A percentile compares a stretch with the other conserved stretches of the same genome.
These are phyloP conservation scores for Colletotrichum gloeosporioides DNA, from an alignment of 2,329 filamentous ascomycete genomes.

Conservation along the genomic window DNA sequence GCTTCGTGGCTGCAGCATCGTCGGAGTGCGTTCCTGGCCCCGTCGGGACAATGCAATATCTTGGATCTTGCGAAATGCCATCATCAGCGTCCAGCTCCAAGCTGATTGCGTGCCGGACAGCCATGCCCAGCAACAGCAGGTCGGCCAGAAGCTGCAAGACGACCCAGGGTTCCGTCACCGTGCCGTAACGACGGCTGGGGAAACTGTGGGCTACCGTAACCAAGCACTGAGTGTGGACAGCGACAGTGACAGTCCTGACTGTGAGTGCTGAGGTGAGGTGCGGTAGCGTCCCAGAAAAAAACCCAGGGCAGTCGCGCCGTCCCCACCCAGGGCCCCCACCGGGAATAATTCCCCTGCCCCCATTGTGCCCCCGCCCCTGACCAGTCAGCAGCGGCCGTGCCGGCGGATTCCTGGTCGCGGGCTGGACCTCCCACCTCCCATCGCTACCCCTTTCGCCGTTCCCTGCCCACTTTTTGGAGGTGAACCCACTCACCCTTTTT, in stretches of 20 bases:
- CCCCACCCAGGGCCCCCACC: not conserved
- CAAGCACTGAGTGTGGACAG: not conserved
- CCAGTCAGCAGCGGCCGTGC: not conserved
- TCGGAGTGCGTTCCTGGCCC: not conserved
- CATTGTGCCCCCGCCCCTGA: not conserved
- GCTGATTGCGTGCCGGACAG: not conserved
- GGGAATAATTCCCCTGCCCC: not conserved
- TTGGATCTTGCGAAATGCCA: not conserved
- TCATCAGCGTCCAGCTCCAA: not conserved
- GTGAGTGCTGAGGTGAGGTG: not conserved
- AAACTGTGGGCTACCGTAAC: not conserved
- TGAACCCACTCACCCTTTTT: not conserved
- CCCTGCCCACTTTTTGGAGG: not conserved
- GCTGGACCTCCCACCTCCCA: slow-evolving; percentile 6
- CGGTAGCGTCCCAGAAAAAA: not conserved
- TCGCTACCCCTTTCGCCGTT: not conserved
- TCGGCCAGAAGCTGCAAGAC: not conserved
- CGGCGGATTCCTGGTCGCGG: not conserved
- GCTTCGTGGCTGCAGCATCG: not conserved
- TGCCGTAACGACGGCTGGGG: not conserved
- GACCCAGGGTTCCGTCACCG: not conserved
- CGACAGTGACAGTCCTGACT: not conserved
- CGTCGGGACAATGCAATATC: not conserved
- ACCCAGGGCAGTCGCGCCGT: not conserved
- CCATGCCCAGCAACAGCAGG: not conserved